phyloP scores from a whole-genome alignment of 768 basidiomycete species.

The Exidia glandulosa region DNA sequence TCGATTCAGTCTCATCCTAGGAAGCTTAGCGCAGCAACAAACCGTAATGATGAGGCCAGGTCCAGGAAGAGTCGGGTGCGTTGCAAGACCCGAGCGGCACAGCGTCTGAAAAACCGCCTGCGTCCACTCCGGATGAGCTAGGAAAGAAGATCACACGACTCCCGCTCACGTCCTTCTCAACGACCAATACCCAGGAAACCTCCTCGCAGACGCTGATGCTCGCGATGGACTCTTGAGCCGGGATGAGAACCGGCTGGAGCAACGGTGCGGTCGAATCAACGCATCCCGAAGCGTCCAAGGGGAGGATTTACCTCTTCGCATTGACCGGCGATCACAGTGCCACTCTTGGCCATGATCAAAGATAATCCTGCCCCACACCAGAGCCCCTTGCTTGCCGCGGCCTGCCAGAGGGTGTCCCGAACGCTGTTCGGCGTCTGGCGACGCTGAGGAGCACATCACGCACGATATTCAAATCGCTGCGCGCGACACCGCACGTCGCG shows the following conservation, averaged over 20 bases:
- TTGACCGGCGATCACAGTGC: constrained; percentile 37
- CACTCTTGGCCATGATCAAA: constrained; percentile 46
- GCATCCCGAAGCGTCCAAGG: not conserved
- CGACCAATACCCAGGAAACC: constrained; percentile 68
- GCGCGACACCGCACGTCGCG: constrained; percentile 61
- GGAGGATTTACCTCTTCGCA: constrained; percentile 43
- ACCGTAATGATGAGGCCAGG: constrained; percentile 74
- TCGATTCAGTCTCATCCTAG: not conserved
- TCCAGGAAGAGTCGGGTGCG: constrained; percentile 40
- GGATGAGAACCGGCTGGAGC: constrained; percentile 62
- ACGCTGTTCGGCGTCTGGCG: constrained; percentile 2
- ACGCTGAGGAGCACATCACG: constrained; percentile 10
- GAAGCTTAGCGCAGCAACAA: constrained; percentile 2
- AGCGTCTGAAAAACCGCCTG: constrained; percentile 94
- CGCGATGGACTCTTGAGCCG: constrained; percentile 59
- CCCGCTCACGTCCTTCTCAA: constrained; percentile 80
- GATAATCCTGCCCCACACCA: constrained; percentile 56
- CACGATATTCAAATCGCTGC: constrained; percentile 76
- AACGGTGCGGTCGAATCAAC: not conserved
- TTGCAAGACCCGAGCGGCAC: constrained; percentile 43
- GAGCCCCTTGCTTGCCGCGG: constrained; percentile 84
- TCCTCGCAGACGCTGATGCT: constrained; percentile 43
- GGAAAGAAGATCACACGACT: not conserved
- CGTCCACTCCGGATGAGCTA: not conserved
- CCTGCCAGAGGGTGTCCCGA: constrained; percentile 31